Evolutionary conservation across 75 land plant genomes (phyloP).

Genomic region (Cunninghamia lanceolata): DNA sequence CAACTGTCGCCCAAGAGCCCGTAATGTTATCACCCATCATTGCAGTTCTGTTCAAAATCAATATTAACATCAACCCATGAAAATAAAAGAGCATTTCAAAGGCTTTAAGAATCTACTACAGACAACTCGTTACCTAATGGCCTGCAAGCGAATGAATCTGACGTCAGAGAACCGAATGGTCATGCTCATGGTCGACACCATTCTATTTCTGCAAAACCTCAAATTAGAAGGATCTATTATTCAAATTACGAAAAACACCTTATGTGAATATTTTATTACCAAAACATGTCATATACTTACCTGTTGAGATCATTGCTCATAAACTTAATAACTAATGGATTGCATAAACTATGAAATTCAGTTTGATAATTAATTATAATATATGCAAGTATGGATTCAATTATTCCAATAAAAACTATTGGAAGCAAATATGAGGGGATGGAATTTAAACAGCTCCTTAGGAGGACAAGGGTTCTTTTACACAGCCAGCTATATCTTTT

Average conservation of each 20-base stretch:
- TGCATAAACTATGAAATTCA: background rate
- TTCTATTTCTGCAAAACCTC: conserved; percentile 47
- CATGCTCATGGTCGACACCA: conserved; percentile 42
- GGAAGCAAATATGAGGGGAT: background rate
- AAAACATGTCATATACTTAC: background rate
- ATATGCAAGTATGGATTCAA: background rate
- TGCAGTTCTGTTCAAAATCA: conserved; percentile 30
- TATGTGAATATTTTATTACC: conserved; percentile 3
- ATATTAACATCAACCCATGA: background rate
- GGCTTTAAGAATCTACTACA: background rate
- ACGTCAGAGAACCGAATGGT: conserved; percentile 65
- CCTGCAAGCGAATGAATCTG: conserved; percentile 66
- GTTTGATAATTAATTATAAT: background rate
- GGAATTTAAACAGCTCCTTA: background rate
- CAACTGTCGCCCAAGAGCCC: conserved; percentile 85
- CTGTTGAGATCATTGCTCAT: background rate
- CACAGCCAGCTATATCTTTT: background rate
- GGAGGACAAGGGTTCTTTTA: background rate
- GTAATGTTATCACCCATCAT: conserved; percentile 32
- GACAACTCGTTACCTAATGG: conserved; percentile 51
- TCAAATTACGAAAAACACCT: background rate
- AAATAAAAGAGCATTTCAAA: background rate
- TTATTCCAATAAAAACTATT: background rate
- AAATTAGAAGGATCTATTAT: background rate
- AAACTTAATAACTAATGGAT: background rate